phyloP scores from a whole-genome alignment of 2,329 filamentous ascomycete species.

The Fusarium sp. region DNA sequence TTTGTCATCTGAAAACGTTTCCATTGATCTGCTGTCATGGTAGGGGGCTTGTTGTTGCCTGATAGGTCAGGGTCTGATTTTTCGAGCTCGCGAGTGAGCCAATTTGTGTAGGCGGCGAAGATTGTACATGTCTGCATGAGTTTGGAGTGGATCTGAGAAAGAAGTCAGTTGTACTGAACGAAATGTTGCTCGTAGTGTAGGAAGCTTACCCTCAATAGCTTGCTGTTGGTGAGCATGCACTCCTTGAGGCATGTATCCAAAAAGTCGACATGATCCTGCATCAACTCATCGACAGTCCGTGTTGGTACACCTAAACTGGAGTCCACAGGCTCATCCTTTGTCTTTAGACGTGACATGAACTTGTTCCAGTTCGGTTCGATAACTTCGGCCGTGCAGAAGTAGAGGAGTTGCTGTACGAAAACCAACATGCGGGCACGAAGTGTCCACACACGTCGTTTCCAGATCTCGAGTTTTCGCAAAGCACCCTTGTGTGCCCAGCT shows the following conservation, averaged over 20 bases:
- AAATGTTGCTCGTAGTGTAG: not conserved
- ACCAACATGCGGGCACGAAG: slow-evolving; percentile 93
- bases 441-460: slow-evolving; percentile 94
- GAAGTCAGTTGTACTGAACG: slow-evolving; percentile 24
- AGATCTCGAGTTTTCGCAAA: slow-evolving; percentile 81
- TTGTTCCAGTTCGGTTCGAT: slow-evolving; percentile 98
- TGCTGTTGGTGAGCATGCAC: slow-evolving; percentile 98
- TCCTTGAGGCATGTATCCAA: slow-evolving; percentile 97
- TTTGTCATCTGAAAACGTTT: slow-evolving; percentile 65
- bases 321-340: slow-evolving; percentile 59
- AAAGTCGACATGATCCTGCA: slow-evolving; percentile 99
- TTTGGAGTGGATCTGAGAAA: slow-evolving; percentile 88
- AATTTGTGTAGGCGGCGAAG: slow-evolving; percentile 91
- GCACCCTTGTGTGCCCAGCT: slow-evolving; percentile 87
- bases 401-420: slow-evolving; percentile 95
- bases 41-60: slow-evolving; percentile 67
- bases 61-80: slow-evolving; percentile 84
- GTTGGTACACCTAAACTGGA: slow-evolving; percentile 53
- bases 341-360: slow-evolving; percentile 88
- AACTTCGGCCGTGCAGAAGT: slow-evolving; percentile 96
- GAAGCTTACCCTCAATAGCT: slow-evolving; percentile 81
- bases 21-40: slow-evolving; percentile 73
- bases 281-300: slow-evolving; percentile 93
- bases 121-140: slow-evolving; percentile 95
- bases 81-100: slow-evolving; percentile 85